phyloP scores from a whole-genome alignment of 129 eudicot species.

The Ambrosia artemisiifolia region DNA sequence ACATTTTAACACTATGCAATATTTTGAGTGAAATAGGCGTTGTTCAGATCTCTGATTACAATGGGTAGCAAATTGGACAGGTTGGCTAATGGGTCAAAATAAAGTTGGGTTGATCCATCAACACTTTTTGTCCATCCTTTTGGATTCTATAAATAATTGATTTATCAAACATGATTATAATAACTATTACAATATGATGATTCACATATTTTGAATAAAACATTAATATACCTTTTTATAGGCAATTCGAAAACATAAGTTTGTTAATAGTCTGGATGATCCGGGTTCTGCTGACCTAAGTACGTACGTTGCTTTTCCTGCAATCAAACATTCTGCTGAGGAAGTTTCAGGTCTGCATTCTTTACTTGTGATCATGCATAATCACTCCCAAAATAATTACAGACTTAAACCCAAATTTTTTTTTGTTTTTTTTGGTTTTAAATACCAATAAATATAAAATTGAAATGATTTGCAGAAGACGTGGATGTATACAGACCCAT shows the following conservation, averaged over 20 bases:
- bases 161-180: not conserved
- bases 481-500: slow-evolving; percentile 82
- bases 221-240: slow-evolving; percentile 20
- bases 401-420: no score
- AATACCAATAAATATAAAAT: not conserved
- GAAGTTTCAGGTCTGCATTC: slow-evolving; percentile 69
- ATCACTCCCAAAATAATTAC: slow-evolving; percentile 1
- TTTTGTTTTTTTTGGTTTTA: not conserved
- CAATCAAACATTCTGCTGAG: slow-evolving; percentile 88
- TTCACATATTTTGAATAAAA: not conserved
- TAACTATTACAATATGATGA: not conserved
- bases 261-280: slow-evolving; percentile 78
- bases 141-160: not conserved
- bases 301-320: slow-evolving; percentile 85
- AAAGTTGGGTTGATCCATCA: slow-evolving; percentile 7
- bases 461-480: slow-evolving; percentile 37
- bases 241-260: slow-evolving; percentile 96
- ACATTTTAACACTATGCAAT: slow-evolving; percentile 2
- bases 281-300: slow-evolving; percentile 98
- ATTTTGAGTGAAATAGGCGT: not conserved
- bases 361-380: not conserved
- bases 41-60: not conserved
- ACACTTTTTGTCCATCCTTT: not conserved
- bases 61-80: not conserved
- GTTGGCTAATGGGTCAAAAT: not conserved